phyloP scores from a whole-genome alignment of 129 eudicot species.

The Flaveria ramosissima region DNA sequence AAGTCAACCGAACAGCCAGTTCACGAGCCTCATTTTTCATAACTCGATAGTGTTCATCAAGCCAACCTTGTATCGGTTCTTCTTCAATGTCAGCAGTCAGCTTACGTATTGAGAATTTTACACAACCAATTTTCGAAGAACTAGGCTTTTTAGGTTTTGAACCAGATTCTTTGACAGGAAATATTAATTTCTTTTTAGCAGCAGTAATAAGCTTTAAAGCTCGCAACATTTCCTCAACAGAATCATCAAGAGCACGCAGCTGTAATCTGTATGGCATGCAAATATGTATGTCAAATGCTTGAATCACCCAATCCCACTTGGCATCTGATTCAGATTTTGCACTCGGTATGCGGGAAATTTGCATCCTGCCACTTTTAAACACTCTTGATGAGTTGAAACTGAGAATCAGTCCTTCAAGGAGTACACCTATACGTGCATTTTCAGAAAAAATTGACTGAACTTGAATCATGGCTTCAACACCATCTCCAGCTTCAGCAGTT shows the following conservation, averaged over 20 bases:
- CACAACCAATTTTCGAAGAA: constrained; percentile 67
- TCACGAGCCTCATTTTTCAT: constrained; percentile 94
- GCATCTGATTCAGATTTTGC: constrained; percentile 47
- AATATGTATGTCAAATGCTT: constrained; percentile 88
- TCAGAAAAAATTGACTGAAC: constrained; percentile 95
- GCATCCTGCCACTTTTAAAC: constrained; percentile 90
- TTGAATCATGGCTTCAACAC: constrained; percentile 80
- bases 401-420: constrained; percentile 83
- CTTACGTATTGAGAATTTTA: constrained; percentile 73
- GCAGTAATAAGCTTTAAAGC: constrained; percentile 80
- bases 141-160: constrained; percentile 65
- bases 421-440: constrained; percentile 96
- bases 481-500: constrained; percentile 95
- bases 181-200: constrained; percentile 64
- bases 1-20: constrained; percentile 75
- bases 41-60: constrained; percentile 84
- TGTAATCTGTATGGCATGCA: constrained; percentile 91
- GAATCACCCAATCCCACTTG: constrained; percentile 97
- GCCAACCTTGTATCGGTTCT: constrained; percentile 98
- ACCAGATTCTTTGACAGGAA: constrained; percentile 60
- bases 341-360: constrained; percentile 84
- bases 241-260: constrained; percentile 97
- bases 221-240: constrained; percentile 90
- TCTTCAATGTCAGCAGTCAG: constrained; percentile 92
- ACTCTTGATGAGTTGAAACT: constrained; percentile 69